A percentile compares a stretch with the other conserved stretches of the same genome.
Evolutionary conservation across 495 filamentous ascomycete species (phyloP).

Genomic region (Parachaetomium inaequale): DNA sequence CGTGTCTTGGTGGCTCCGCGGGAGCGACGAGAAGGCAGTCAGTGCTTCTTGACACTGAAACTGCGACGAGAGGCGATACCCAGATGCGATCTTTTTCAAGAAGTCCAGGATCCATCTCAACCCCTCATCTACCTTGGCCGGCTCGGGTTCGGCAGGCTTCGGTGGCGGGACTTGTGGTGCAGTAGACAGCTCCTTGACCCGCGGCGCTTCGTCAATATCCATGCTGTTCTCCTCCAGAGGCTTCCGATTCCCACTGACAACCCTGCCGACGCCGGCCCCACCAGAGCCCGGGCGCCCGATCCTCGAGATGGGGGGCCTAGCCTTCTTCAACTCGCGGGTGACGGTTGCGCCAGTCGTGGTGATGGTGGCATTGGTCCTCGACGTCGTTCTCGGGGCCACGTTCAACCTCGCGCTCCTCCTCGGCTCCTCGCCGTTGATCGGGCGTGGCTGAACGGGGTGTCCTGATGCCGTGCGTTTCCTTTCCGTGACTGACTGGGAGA

Average conservation of each 20-base stretch:
- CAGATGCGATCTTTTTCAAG: conserved; percentile 75
- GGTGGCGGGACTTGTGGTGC: conserved; percentile 29
- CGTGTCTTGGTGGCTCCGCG: conserved; percentile 76
- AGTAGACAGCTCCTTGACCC: conserved; percentile 49
- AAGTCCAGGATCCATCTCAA: conserved; percentile 73
- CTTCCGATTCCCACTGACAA: conserved; percentile 83
- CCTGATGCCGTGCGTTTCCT: conserved; percentile 86
- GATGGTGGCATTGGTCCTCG: conserved; percentile 60
- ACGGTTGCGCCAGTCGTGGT: conserved; percentile 55
- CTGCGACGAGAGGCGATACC: conserved; percentile 69
- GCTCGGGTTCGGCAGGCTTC: conserved; percentile 47
- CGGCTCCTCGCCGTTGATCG: conserved; percentile 58
- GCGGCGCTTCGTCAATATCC: conserved; percentile 57
- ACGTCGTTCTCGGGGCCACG: conserved; percentile 51
- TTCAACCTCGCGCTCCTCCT: conserved; percentile 74
- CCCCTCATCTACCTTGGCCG: conserved; percentile 66
- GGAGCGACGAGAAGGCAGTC: conserved; percentile 63
- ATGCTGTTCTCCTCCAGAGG: conserved; percentile 58
- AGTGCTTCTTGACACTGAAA: conserved; percentile 77
- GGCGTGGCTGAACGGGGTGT: conserved; percentile 61
- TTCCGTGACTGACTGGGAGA: conserved; percentile 45
- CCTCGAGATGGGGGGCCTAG: conserved; percentile 58
- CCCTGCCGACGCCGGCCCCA: conserved; percentile 67
- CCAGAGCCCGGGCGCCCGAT: conserved; percentile 51
- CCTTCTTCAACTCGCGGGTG: conserved; percentile 72